Evolutionary conservation across 2,329 filamentous ascomycete species (phyloP).

Genomic region (Oidium heveae): DNA sequence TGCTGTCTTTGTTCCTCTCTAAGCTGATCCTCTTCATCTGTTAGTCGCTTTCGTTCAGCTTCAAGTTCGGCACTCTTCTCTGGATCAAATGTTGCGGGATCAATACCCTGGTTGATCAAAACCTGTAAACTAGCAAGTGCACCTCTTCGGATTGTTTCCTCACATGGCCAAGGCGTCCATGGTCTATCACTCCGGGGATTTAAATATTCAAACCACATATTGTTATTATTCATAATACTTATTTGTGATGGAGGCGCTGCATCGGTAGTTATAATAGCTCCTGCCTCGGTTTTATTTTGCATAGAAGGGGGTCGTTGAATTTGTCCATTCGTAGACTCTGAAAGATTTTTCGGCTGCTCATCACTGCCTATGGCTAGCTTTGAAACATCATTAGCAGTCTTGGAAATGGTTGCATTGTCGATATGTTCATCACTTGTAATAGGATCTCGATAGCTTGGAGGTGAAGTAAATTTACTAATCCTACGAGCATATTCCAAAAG

Average conservation of each 20-base stretch:
- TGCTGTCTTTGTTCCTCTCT: slow-evolving; percentile 13
- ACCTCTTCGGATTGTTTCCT: slow-evolving; percentile 42
- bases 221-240: slow-evolving; percentile 4
- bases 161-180: slow-evolving; percentile 59
- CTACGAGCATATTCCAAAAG: slow-evolving; percentile 54
- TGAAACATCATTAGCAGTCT: slow-evolving; percentile 2
- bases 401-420: slow-evolving; percentile 3
- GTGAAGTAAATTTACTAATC: slow-evolving; percentile 58
- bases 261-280: slow-evolving; percentile 5
- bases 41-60: slow-evolving; percentile 10
- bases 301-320: slow-evolving; percentile 4
- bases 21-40: slow-evolving; percentile 12
- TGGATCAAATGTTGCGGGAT: slow-evolving; percentile 34
- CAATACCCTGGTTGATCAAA: slow-evolving; percentile 33
- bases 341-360: too few relatives aligned
- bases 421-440: slow-evolving; percentile 1
- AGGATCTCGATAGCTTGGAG: slow-evolving; percentile 15
- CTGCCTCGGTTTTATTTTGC: slow-evolving; percentile 5
- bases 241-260: slow-evolving; percentile 3
- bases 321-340: slow-evolving; percentile 10
- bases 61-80: slow-evolving; percentile 16
- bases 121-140: slow-evolving; percentile 38
- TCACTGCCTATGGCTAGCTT: too few relatives aligned
- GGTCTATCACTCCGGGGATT: slow-evolving; percentile 28
- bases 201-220: slow-evolving; percentile 14